Percentiles rank a stretch among this genome's conserved stretches.
Evolutionary conservation across 768 basidiomycete species (phyloP).

Genomic region (Amanita fuliginea): DNA sequence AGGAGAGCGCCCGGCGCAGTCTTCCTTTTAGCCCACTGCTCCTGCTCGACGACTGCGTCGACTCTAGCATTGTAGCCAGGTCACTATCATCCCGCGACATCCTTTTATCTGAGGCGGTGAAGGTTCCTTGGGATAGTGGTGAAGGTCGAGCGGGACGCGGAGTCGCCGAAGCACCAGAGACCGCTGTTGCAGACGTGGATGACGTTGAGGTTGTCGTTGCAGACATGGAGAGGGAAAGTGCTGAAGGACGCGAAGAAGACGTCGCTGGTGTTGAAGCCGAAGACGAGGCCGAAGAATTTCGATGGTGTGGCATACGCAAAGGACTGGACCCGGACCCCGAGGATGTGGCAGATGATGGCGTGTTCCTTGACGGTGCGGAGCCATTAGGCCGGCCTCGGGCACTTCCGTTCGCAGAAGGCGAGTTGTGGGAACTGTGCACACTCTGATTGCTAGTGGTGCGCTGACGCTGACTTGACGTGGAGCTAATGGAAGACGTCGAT

Average conservation of each 20-base stretch:
- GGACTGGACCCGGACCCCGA: slow-evolving; percentile 14
- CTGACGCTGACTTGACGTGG: slow-evolving; percentile 46
- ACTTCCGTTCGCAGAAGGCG: slow-evolving; percentile 22
- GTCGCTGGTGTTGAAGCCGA: slow-evolving; percentile 27
- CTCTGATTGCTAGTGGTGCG: slow-evolving; percentile 68
- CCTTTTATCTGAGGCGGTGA: slow-evolving; percentile 56
- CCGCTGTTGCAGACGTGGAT: slow-evolving; percentile 19
- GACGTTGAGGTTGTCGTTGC: slow-evolving; percentile 22
- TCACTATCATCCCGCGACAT: slow-evolving; percentile 74
- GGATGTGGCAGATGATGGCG: slow-evolving; percentile 12
- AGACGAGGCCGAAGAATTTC: slow-evolving; percentile 35
- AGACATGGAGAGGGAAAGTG: slow-evolving; percentile 20
- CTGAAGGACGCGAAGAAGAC: slow-evolving; percentile 22
- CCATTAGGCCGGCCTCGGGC: slow-evolving; percentile 20
- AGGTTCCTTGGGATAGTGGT: slow-evolving; percentile 58
- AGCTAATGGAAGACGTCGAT: slow-evolving; percentile 72
- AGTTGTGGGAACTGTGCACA: slow-evolving; percentile 30
- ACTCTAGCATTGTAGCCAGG: slow-evolving; percentile 43
- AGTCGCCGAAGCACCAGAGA: slow-evolving; percentile 17
- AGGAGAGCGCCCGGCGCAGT: slow-evolving; percentile 58
- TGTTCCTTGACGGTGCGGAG: slow-evolving; percentile 1
- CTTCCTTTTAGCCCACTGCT: slow-evolving; percentile 68
- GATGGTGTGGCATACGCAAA: slow-evolving; percentile 32
- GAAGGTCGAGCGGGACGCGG: slow-evolving; percentile 45
- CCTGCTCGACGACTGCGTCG: slow-evolving; percentile 29